Evolutionary conservation across 148 eudicot species (phyloP), one percentile per base, ranked within the genome.

Genomic region (Cornus kousa): DNA sequence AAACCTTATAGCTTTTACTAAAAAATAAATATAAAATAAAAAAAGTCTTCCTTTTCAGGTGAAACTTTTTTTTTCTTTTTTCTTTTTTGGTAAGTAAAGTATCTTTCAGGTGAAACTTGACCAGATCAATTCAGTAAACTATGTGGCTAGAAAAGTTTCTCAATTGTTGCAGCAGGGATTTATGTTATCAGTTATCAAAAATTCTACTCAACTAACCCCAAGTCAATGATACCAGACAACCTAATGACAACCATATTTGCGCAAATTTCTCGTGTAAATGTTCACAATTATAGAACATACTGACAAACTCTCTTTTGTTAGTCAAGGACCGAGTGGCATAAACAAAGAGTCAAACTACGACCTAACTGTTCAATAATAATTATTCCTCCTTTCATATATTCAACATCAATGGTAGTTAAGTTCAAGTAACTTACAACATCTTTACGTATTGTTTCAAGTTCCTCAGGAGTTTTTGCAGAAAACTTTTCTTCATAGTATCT

Each of bases 401-500:
- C 24, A n/a, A 66, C 62, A 76, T 12, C 22, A 16, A 22, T 12
- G 80, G 68, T 57, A 57, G 35, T 66, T 4, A 72, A 62, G 37
- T 80, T 53, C 53, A 67, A 78, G 33, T 40, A 83, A 91, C 97
- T 89, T 89, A 95, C 99, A 75, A 95, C 97, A 88, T 95, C 97
- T 71, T 85, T 89, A 32, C 93, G 83, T 64, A 93, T 79, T 59
- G 77, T 78, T 67, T 93, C 97, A 83, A 87, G 88, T 79, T 95
- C 97, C 86, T 95, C 97, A 1, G 87, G 82, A 75, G 94, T 86
- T 74, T 84, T 85, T 64, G 91, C 97, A 75, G 81, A 82, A 74
- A 95, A 95, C 86, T 95, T 95, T 75, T 90, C 97, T 82, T 95
- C 97, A 83, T 95, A 95, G 59, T 95, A 95, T 81, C 99, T 87